These are phyloP conservation scores for Epichloe scottii DNA, from an alignment of 2,329 filamentous ascomycete species.

Conservation along the genomic window DNA sequence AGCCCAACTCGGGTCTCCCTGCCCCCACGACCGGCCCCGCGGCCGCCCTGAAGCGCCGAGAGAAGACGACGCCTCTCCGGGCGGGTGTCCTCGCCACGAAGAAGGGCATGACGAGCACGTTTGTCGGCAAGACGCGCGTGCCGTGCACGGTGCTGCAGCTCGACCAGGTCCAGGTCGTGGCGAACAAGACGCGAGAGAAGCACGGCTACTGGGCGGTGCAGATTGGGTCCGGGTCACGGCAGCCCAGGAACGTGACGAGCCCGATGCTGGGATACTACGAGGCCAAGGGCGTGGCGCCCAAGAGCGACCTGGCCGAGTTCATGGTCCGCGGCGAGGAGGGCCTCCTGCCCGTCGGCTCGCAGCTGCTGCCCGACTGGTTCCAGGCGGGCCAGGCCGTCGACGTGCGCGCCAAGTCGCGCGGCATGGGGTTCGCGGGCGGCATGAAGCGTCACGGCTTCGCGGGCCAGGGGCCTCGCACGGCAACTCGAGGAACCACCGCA, in stretches of 20 bases:
- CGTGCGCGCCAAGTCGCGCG: constrained; percentile 63
- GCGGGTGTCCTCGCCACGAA: constrained; percentile 79
- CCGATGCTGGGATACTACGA: constrained; percentile 84
- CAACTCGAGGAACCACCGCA: constrained; percentile 87
- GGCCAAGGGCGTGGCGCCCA: constrained; percentile 67
- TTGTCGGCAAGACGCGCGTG: constrained; percentile 63
- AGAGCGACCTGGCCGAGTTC: constrained; percentile 77
- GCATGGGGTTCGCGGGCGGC: constrained; percentile 89
- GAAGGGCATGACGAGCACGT: constrained; percentile 92
- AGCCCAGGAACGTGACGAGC: constrained; percentile 63
- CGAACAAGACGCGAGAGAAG: constrained; percentile 65
- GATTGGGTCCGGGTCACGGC: constrained; percentile 65
- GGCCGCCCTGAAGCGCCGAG: constrained; percentile 46
- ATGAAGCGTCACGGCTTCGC: constrained; percentile 93
- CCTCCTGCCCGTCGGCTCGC: constrained; percentile 61
- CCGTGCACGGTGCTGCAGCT: constrained; percentile 89
- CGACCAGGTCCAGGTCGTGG: constrained; percentile 80
- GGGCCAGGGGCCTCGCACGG: constrained; percentile 88
- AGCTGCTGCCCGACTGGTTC: constrained; percentile 83
- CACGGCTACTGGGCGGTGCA: constrained; percentile 95
- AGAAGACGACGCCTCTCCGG: constrained; percentile 49
- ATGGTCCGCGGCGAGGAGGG: constrained; percentile 63
- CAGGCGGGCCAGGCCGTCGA: constrained; percentile 83
- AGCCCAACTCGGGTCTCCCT: constrained; percentile 42
- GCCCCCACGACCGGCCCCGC: constrained; percentile 44